Conservation (phyloP, 2,329 filamentous ascomycete genomes). For the Epicoccum nigrum region DNA sequence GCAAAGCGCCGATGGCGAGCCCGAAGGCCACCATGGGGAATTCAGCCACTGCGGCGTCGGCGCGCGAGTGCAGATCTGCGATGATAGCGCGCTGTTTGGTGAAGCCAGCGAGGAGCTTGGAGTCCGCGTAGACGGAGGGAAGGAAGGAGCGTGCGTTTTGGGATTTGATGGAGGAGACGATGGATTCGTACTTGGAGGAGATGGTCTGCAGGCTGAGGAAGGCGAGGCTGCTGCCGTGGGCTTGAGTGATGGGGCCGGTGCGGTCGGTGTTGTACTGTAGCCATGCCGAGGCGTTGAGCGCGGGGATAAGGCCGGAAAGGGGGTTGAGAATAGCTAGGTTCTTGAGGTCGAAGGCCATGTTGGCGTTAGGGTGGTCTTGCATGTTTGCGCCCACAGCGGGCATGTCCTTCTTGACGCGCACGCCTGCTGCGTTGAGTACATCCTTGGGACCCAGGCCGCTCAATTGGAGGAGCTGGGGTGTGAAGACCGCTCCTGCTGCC, state of each 20-base stretch:
- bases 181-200: conserved; percentile 23
- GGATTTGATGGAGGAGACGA: conserved; percentile 24
- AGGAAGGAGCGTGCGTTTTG: conserved; percentile 28
- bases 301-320: conserved; percentile 27
- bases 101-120: conserved; percentile 28
- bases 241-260: conserved; percentile 37
- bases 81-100: conserved; percentile 35
- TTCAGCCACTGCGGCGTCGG: conserved; percentile 42
- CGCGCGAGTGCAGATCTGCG: conserved; percentile 23
- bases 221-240: conserved; percentile 31
- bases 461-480: conserved; percentile 58
- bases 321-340: conserved; percentile 30
- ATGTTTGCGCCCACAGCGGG: conserved; percentile 42
- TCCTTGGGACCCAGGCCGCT: conserved; percentile 38
- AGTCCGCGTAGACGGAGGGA: conserved; percentile 26
- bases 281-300: conserved; percentile 34
- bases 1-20: conserved; percentile 26
- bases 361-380: conserved; percentile 39
- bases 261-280: conserved; percentile 33
- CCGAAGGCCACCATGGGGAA: conserved; percentile 37
- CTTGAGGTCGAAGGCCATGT: conserved; percentile 30
- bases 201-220: conserved; percentile 29
- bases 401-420: conserved; percentile 35
- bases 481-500: conserved; percentile 62
- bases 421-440: conserved; percentile 29